Evolutionary conservation across 1,284 basidiomycete genomes (phyloP), one percentile per base, ranked within the genome.

Genomic region (Pascua guehoae): DNA sequence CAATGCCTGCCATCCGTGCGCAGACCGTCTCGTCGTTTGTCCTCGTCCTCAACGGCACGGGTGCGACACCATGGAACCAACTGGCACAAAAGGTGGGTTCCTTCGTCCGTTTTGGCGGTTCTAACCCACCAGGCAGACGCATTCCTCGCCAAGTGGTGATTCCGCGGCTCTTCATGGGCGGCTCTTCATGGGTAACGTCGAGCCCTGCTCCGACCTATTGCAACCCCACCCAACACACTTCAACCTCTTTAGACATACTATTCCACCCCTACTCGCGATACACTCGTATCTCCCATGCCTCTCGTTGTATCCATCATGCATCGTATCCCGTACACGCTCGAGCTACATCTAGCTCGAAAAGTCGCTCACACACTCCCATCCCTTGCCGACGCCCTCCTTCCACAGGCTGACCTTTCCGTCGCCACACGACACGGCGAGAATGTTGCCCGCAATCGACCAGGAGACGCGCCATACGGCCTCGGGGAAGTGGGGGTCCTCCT

Each of bases 351-450:
- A 93, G 73, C 88, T 89, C 58, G 86, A 86, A 82, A 94, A 87
- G 69, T 95, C 91, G 72, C 88, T 92, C 55, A 98, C 91, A 74
- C 93, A 95, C 77, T 98, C 95, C 91, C 95, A 98, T 18, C 83
- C 81, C 75, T 94, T 93, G 85, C 91, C 92, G 69, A 97, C 79
- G 73, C 91, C 95, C 80, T 98, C 95, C 80, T 98, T 98, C 95
- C 94, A 98, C 53, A 98, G 80, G 12, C 89, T 93, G 37, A 98
- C 93, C 79, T 97, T 97, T 32, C 96, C 95, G 75, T 98, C 96
- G 14, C 94, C 95, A 77, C 93, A 96, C 75, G 91, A 95, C 42
- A 98, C 96, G 0, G 95, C 94, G 48, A 98, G 82, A 54, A 98
- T 86, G 71, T 98, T 98, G 17, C 96, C 95, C 3, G 93, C 91